A percentile compares a stretch with the other conserved stretches of the same genome.
Conservation (phyloP, 768 basidiomycete genomes). For the Leccinum boreale region DNA sequence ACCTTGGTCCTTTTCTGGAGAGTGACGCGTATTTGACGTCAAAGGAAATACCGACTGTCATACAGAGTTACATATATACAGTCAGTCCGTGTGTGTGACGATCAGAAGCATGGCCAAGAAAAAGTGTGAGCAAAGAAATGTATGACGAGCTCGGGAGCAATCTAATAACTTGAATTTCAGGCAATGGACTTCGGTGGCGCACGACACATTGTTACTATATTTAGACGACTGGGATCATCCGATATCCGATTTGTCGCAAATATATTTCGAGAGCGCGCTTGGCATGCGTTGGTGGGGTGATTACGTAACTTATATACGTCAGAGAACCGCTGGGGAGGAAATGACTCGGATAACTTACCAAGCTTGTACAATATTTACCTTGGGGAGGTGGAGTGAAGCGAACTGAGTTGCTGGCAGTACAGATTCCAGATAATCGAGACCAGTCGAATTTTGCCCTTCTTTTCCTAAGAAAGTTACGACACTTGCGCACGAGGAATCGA, state of each 20-base stretch:
- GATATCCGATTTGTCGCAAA: neutral
- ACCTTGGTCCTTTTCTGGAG: conserved; percentile 3
- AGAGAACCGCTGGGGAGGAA: neutral
- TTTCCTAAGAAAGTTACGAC: neutral
- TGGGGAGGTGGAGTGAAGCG: neutral
- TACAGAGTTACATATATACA: neutral
- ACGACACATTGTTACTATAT: neutral
- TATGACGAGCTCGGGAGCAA: neutral
- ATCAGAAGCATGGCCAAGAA: conserved; percentile 14
- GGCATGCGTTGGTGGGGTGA: neutral
- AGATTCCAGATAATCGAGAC: neutral
- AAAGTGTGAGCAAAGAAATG: neutral
- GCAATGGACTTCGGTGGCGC: neutral
- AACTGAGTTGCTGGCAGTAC: neutral
- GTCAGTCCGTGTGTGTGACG: conserved; percentile 2
- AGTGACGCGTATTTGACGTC: conserved; percentile 18
- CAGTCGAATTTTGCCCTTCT: neutral
- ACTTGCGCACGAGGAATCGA: neutral
- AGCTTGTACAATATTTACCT: neutral
- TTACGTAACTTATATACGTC: conserved; percentile 6
- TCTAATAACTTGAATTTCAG: neutral
- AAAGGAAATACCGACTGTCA: neutral
- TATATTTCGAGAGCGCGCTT: neutral
- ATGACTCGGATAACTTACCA: neutral
- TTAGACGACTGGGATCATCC: neutral